Percentiles rank a stretch among this genome's conserved stretches.
phyloP scores from a whole-genome alignment of 2,329 filamentous ascomycete genomes.

The Epichloe uncinata region DNA sequence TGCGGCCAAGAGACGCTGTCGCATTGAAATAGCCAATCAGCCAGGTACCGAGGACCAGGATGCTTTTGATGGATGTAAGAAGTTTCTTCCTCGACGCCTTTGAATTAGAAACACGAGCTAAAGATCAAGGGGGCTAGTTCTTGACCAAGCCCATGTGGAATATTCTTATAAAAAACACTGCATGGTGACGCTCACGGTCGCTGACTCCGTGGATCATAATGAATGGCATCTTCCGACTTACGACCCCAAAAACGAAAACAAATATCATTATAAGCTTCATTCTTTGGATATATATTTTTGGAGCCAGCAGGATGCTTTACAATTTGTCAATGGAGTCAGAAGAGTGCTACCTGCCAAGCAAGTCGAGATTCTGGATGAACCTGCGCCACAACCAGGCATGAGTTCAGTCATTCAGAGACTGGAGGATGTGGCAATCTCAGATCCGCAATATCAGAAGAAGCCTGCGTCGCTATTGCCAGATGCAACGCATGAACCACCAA shows the following conservation, averaged over 20 bases:
- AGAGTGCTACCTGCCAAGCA: slow-evolving; percentile 48
- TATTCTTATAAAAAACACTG: slow-evolving; percentile 66
- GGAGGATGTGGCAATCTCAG: slow-evolving; percentile 55
- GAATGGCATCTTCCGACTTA: slow-evolving; percentile 67
- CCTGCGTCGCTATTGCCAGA: slow-evolving; percentile 9
- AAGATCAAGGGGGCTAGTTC: slow-evolving; percentile 30
- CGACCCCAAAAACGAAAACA: slow-evolving; percentile 60
- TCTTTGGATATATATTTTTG: slow-evolving; percentile 70
- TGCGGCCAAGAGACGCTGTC: slow-evolving; percentile 49
- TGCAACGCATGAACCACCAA: slow-evolving; percentile 9
- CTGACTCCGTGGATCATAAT: slow-evolving; percentile 36
- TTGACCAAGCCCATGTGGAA: slow-evolving; percentile 50
- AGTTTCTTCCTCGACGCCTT: neutral
- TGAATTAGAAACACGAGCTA: slow-evolving; percentile 4
- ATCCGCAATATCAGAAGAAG: slow-evolving; percentile 32
- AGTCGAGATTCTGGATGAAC: slow-evolving; percentile 52
- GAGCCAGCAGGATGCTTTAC: slow-evolving; percentile 57
- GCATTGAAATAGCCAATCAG: slow-evolving; percentile 64
- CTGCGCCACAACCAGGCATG: slow-evolving; percentile 39
- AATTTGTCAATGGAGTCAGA: slow-evolving; percentile 55
- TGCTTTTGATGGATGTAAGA: slow-evolving; percentile 63
- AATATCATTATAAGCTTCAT: slow-evolving; percentile 67
- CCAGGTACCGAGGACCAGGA: slow-evolving; percentile 65
- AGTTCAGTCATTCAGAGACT: slow-evolving; percentile 62
- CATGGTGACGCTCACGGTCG: slow-evolving; percentile 53